Evolutionary conservation across 106 monocot species (phyloP).

Genomic region (Phalaenopsis aphrodite): DNA sequence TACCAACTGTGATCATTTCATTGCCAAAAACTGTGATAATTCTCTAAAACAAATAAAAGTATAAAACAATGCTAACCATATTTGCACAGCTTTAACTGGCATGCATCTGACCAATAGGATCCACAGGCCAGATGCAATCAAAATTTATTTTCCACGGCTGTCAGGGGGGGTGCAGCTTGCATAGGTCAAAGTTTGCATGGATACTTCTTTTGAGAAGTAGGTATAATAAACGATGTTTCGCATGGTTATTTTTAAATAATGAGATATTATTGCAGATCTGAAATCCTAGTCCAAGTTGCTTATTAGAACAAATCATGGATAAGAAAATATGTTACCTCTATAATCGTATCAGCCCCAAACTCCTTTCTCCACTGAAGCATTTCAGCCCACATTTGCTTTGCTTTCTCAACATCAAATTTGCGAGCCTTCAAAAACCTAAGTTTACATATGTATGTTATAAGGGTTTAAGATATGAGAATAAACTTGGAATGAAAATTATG

Average conservation of each 20-base stretch:
- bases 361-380: conserved; percentile 68
- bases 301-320: not conserved
- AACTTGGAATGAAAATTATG: not conserved
- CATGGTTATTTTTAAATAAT: not conserved
- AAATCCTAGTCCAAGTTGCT: not conserved
- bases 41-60: no score
- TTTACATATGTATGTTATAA: not conserved
- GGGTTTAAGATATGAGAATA: not conserved
- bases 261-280: not conserved
- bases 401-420: conserved; percentile 68
- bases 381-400: conserved; percentile 61
- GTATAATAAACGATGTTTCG: not conserved
- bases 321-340: conserved; percentile 30
- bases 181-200: not conserved
- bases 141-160: not conserved
- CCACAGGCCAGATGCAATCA: not conserved
- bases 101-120: not conserved
- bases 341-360: conserved; percentile 36
- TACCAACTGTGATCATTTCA: not conserved
- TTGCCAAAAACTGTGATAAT: no score
- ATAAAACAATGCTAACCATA: no score
- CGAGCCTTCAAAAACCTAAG: conserved; percentile 56
- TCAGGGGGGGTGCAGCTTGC: no score
- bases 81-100: not conserved
- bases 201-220: not conserved